Evolutionary conservation across 192 early-diverging fungal genomes (phyloP).

Genomic region (Podila minutissima): DNA sequence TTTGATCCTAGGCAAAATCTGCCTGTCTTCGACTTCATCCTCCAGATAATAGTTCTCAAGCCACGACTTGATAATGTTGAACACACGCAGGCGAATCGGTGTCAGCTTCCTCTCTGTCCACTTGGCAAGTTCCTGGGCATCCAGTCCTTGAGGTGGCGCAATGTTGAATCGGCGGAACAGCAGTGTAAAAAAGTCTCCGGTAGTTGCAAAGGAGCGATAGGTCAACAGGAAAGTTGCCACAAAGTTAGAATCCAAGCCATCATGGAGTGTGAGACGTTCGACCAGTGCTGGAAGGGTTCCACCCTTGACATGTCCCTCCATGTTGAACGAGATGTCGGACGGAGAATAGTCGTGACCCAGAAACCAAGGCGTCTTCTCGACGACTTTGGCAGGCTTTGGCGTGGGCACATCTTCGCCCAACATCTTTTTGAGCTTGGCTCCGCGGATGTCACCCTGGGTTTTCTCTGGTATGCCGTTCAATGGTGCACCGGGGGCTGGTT

Average conservation of each 20-base stretch:
- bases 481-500: background rate
- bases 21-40: constrained; percentile 75
- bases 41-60: constrained; percentile 90
- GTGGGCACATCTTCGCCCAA: constrained; percentile 64
- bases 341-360: constrained; percentile 79
- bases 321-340: constrained; percentile 83
- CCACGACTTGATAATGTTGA: constrained; percentile 97
- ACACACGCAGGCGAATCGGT: constrained; percentile 93
- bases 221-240: constrained; percentile 91
- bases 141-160: constrained; percentile 73
- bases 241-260: constrained; percentile 84
- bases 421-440: constrained; percentile 65
- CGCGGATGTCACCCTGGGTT: constrained; percentile 16
- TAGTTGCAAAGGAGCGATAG: constrained; percentile 91
- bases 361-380: constrained; percentile 76
- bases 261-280: constrained; percentile 91
- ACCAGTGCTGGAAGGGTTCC: constrained; percentile 88
- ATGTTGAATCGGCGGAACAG: constrained; percentile 85
- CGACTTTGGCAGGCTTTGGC: constrained; percentile 23
- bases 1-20: constrained; percentile 73
- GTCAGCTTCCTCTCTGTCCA: constrained; percentile 92
- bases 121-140: constrained; percentile 67
- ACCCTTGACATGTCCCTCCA: constrained; percentile 90
- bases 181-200: constrained; percentile 77
- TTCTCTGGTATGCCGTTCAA: background rate